These are phyloP conservation scores for Torulaspora delbrueckii DNA, from an alignment of 805 yeast genomes.

Conservation along the genomic window DNA sequence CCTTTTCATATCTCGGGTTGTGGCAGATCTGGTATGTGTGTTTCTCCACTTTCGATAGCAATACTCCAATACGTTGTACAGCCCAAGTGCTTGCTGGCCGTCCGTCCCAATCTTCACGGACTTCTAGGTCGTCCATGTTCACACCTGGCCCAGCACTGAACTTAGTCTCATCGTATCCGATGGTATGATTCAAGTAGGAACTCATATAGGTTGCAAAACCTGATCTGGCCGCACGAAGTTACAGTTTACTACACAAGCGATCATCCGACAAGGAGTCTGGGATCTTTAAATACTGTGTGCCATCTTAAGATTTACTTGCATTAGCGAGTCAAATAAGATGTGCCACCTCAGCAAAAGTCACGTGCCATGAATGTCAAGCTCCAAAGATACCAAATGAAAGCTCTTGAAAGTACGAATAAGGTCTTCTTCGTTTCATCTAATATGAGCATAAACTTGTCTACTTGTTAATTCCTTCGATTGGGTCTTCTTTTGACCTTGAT, in stretches of 20 bases:
- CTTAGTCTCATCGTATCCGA: slow-evolving; percentile 18
- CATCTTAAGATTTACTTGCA: too few relatives aligned
- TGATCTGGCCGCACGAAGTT: neutral
- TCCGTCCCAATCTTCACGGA: slow-evolving; percentile 34
- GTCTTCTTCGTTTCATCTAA: too few relatives aligned
- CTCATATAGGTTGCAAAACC: slow-evolving; percentile 1
- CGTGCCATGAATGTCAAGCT: neutral
- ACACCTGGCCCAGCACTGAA: slow-evolving; percentile 22
- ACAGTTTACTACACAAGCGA: neutral
- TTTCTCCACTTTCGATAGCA: slow-evolving; percentile 45
- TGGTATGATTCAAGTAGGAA: slow-evolving; percentile 9
- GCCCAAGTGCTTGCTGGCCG: slow-evolving; percentile 47
- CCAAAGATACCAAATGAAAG: neutral
- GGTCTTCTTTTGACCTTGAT: neutral
- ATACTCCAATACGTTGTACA: slow-evolving; percentile 41
- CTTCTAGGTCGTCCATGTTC: slow-evolving; percentile 24
- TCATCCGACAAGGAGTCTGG: neutral
- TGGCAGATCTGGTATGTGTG: slow-evolving; percentile 29
- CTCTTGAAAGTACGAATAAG: neutral
- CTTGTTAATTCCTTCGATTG: neutral
- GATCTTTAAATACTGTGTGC: too few relatives aligned
- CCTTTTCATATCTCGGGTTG: slow-evolving; percentile 26
- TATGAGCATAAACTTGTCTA: neutral
- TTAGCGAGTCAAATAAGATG: neutral
- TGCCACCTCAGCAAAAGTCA: neutral